Percentiles rank a stretch among this genome's conserved stretches.
phyloP scores from a whole-genome alignment of 1,284 basidiomycete genomes.

The Trichosporon sp. region DNA sequence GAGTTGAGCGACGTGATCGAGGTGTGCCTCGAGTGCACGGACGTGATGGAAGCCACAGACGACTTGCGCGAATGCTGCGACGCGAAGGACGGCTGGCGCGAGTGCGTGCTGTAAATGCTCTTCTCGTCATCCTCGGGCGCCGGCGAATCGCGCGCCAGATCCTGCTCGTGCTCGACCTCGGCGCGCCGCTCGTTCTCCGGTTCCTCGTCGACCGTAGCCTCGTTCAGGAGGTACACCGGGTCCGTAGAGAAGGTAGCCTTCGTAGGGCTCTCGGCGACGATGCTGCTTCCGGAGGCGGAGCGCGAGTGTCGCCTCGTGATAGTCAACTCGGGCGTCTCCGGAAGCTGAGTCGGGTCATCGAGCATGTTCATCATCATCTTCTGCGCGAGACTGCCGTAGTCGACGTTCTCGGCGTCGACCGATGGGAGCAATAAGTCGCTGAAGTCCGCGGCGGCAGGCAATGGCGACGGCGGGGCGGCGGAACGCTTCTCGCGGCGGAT shows the following conservation, averaged over 20 bases:
- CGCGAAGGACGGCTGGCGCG: constrained; percentile 3
- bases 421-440: constrained; percentile 57
- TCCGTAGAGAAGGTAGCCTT: constrained; percentile 10
- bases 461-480: constrained; percentile 53
- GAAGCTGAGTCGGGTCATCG: constrained; percentile 22
- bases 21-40: neutral
- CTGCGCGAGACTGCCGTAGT: constrained; percentile 45
- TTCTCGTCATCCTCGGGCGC: neutral
- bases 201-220: constrained; percentile 16
- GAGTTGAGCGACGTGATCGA: constrained; percentile 10
- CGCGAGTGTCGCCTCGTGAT: neutral
- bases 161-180: constrained; percentile 18
- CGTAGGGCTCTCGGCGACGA: constrained; percentile 14
- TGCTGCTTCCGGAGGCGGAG: neutral
- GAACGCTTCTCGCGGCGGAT: constrained; percentile 56
- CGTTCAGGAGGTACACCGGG: constrained; percentile 10
- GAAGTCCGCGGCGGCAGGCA: constrained; percentile 56
- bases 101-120: constrained; percentile 2
- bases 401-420: constrained; percentile 40
- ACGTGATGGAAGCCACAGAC: neutral
- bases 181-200: constrained; percentile 22
- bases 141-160: neutral
- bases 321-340: neutral
- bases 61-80: constrained; percentile 17
- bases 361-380: constrained; percentile 42